Percentiles rank a stretch among this genome's conserved stretches.
These are phyloP conservation scores for Lactifluus echinatus DNA, from an alignment of 768 basidiomycete species.

Conservation along the genomic window DNA sequence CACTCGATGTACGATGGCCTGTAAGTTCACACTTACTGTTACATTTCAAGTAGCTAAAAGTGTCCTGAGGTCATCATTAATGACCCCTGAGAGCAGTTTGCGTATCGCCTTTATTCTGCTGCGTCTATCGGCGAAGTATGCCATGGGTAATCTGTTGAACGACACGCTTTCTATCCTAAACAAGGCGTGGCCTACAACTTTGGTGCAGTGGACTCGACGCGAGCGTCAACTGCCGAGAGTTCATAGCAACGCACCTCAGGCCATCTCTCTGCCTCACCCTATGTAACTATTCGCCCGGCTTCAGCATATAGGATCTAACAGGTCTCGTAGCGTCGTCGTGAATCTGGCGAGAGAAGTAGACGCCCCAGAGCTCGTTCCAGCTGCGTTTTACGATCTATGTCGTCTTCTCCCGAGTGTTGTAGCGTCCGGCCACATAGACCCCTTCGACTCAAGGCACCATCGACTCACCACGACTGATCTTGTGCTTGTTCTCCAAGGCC, in stretches of 20 bases:
- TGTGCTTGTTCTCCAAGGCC: slow-evolving; percentile 52
- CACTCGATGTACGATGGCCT: slow-evolving; percentile 63
- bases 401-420: slow-evolving; percentile 57
- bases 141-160: slow-evolving; percentile 46
- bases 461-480: slow-evolving; percentile 46
- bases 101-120: slow-evolving; percentile 46
- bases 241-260: slow-evolving; percentile 48
- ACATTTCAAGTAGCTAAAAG: not conserved
- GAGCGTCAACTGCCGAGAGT: slow-evolving; percentile 48
- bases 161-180: slow-evolving; percentile 48
- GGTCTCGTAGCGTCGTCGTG: slow-evolving; percentile 45
- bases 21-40: slow-evolving; percentile 33
- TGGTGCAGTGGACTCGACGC: slow-evolving; percentile 57
- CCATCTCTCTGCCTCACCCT: slow-evolving; percentile 51
- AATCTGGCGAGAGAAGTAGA: slow-evolving; percentile 53
- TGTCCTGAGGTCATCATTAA: slow-evolving; percentile 15
- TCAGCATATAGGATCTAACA: not conserved
- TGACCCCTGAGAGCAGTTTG: slow-evolving; percentile 43
- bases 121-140: slow-evolving; percentile 55
- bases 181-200: slow-evolving; percentile 50
- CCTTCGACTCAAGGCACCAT: slow-evolving; percentile 30
- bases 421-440: slow-evolving; percentile 40
- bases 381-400: slow-evolving; percentile 76
- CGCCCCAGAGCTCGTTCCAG: slow-evolving; percentile 51
- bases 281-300: slow-evolving; percentile 38